Evolutionary conservation across 1,284 basidiomycete genomes (phyloP), one percentile per base, ranked within the genome.

Genomic region (Boletellus deceptivus): DNA sequence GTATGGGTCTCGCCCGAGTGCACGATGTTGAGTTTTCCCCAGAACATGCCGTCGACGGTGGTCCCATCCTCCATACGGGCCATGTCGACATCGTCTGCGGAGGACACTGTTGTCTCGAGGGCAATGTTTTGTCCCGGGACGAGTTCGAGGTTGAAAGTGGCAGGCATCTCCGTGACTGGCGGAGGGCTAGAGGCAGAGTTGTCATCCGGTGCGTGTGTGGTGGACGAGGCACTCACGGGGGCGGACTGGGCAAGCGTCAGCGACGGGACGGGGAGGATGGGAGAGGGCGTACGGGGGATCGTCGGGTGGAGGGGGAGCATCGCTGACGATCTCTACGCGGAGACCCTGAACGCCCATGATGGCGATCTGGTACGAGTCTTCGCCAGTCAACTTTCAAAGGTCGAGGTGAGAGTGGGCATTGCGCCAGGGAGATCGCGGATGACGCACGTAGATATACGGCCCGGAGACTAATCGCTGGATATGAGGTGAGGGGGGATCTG

Each of bases 1-100:
- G 77, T 78, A 67, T 91, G 89, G 16, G 71, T 82, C 61, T 89
- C 85, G 36, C 81, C 86, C 3, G 80, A 73, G 62, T 91, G 89
- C 13, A 89, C 79, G 48, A 91, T 87, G 57, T 83, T 81, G 46
- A 91, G 79, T 63, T 90, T 91, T 3, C 89, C 89, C 86, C 86
- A 91, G 71, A 91, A 91, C 64, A 78, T 72, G 39, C 89, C 89
- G 48, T 88, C 89, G 20, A 91, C 89, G 22, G 82, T 75, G 10
- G 87, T 91, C 3, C 89, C 89, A 58, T 91, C 89, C 56, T 91
- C 89, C 85, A 89, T 89, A 47, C 86, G 80, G 2, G 89, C 83
- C 89, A 91, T 91, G 64, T 91, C 89, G 31, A 90, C 75, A 58
- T 91, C 88, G 49, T 84, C 82, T 4, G 78, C 79, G 9, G 89